Base-by-base conservation (phyloP, 2,329 filamentous ascomycete species). In the Pseudogymnoascus sp. region DNA sequence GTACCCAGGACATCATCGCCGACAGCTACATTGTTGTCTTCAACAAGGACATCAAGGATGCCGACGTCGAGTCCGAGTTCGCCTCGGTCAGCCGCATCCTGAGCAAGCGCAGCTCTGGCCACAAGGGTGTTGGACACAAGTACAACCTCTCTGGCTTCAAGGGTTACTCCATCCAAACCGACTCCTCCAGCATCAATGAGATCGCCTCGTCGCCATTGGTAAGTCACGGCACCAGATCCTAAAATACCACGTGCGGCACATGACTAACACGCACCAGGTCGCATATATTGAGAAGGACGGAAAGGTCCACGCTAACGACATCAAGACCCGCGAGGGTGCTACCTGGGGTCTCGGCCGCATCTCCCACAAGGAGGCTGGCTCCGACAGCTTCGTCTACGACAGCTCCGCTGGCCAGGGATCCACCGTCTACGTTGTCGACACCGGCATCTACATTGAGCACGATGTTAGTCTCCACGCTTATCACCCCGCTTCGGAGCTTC, bases 11-110 rank as follows among this genome's bases (percentile, higher is more conserved):
- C 67, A 72, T 80, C 62, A 77, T 86, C 39, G 74, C 79, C 30
- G 79, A 83, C 74, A 77, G 77, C 57, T 88, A 85, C 72, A 86
- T 88, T 64, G 83, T 87, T 60, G 83, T 87, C 62, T 87, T 86
- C 76, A 83, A 86, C 71, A 76, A 75, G 65, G 79, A 77, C 61
- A 79, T 78, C 66, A 75, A 74, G 64, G 74, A 78, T 20, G 77
- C 76, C 14, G 74, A 74, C 37, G 79, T 86, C 67, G 71, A 74
- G 37, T 73, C 77, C 57, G 81, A 84, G 70, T 74, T 82, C 68
- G 71, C 75, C 33, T 75, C 72, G 61, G 76, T 85, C 68, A 76
- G 74, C 61, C 69, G 76, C 41, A 71, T 78, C 47, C 71, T 87
- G 61, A 74, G 79, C 70, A 85, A 81, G 73, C 81, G 82, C 66